Evolutionary conservation across 139 green algal species (phyloP).

Genomic region (Volvox africanus): DNA sequence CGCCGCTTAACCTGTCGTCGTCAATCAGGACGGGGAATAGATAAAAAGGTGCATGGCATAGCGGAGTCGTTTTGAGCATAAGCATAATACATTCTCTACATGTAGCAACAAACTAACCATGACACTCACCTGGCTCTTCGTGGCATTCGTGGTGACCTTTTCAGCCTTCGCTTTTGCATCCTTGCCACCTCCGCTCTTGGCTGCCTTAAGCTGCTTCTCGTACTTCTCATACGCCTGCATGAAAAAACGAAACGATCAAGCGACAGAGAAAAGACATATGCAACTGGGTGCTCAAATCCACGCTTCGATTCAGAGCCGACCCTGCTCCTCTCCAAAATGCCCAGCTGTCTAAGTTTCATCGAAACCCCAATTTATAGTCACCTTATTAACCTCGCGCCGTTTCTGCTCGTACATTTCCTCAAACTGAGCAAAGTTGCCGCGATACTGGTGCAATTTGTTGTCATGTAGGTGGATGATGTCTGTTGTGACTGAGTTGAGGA

Average conservation of each 20-base stretch:
- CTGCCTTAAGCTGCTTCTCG: slow-evolving; percentile 96
- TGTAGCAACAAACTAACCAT: no score
- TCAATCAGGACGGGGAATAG: background rate
- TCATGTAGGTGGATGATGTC: slow-evolving; percentile 99
- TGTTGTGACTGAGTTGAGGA: slow-evolving; percentile 98
- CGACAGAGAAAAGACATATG: no score
- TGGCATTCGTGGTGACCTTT: slow-evolving; percentile 68
- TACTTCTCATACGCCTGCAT: slow-evolving; percentile 77
- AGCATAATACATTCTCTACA: no score
- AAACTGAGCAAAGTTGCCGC: slow-evolving; percentile 83
- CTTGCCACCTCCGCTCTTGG: slow-evolving; percentile 77
- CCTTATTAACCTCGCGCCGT: slow-evolving; percentile 89
- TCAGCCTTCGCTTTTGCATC: slow-evolving; percentile 75
- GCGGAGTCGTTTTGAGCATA: no score
- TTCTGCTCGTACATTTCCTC: slow-evolving; percentile 99
- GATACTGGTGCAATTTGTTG: slow-evolving; percentile 75
- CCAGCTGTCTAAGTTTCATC: no score
- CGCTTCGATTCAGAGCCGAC: no score
- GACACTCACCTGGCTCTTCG: slow-evolving; percentile 43
- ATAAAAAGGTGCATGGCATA: no score
- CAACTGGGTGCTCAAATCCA: no score
- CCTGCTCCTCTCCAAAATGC: no score
- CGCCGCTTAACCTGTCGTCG: slow-evolving; percentile 64
- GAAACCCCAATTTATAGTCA: background rate
- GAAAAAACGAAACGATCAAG: background rate